Evolutionary conservation across 1,284 basidiomycete genomes (phyloP).

Genomic region (Sanghuangporus sanghuang): DNA sequence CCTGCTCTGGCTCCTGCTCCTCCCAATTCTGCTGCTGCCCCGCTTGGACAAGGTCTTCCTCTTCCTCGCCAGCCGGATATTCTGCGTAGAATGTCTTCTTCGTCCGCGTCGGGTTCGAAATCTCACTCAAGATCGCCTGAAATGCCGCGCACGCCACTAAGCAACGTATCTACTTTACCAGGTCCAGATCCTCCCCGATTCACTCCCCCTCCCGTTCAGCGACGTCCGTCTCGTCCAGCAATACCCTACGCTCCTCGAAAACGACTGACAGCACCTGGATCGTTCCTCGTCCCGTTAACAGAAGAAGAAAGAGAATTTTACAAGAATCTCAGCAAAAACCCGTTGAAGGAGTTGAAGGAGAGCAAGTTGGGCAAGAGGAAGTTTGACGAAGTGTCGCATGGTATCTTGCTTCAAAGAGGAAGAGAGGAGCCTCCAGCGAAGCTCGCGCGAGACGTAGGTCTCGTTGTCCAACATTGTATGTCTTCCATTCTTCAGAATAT

Average conservation of each 20-base stretch:
- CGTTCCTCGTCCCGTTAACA: constrained; percentile 61
- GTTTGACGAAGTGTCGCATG: constrained; percentile 26
- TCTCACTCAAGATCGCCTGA: constrained; percentile 13
- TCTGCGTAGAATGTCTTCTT: constrained; percentile 10
- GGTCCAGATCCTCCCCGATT: constrained; percentile 6
- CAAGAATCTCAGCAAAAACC: constrained; percentile 52
- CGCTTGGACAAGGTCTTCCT: too few species aligned
- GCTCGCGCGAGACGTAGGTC: constrained; percentile 56
- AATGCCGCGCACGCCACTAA: constrained; percentile 12
- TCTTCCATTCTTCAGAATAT: constrained; percentile 19
- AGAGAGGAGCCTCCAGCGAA: constrained; percentile 42
- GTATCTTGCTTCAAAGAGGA: constrained; percentile 26
- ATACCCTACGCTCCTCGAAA: constrained; percentile 62
- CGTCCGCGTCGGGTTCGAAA: constrained; percentile 5
- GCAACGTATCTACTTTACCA: constrained; percentile 6
- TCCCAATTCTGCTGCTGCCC: too few species aligned
- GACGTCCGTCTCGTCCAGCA: constrained; percentile 18
- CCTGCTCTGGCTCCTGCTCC: background rate
- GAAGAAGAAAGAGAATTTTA: constrained; percentile 57
- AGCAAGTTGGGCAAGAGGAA: constrained; percentile 32
- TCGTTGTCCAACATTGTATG: constrained; percentile 71
- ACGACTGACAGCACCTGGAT: constrained; percentile 53
- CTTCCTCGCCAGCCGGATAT: background rate
- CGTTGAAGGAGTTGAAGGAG: constrained; percentile 39
- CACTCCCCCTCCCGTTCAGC: constrained; percentile 5